Conservation (phyloP, 805 yeast species). For the Candida manassasensis region DNA sequence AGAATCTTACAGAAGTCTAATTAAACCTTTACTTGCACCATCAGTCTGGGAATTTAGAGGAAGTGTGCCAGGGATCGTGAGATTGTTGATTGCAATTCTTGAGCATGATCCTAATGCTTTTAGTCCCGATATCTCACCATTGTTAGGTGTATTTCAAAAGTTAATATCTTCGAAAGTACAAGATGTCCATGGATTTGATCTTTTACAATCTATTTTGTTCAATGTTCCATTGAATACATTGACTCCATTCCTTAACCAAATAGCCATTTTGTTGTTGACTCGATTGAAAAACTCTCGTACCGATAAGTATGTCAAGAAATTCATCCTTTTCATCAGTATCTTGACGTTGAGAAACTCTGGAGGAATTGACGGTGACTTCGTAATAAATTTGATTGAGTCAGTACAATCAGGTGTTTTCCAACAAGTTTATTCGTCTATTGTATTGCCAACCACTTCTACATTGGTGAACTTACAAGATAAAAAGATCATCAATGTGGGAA, state of each 20-base stretch:
- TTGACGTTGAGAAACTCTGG: constrained; percentile 32
- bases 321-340: constrained; percentile 53
- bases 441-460: constrained; percentile 48
- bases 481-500: constrained; percentile 49
- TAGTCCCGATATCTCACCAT: constrained; percentile 54
- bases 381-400: constrained; percentile 60
- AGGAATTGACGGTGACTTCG: constrained; percentile 41
- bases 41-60: constrained; percentile 90
- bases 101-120: constrained; percentile 42
- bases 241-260: constrained; percentile 56
- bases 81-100: constrained; percentile 68
- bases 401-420: constrained; percentile 62
- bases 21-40: constrained; percentile 85
- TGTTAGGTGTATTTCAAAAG: constrained; percentile 95
- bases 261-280: constrained; percentile 72
- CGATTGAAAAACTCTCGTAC: constrained; percentile 79
- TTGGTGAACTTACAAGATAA: constrained; percentile 51
- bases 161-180: constrained; percentile 78
- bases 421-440: constrained; percentile 44
- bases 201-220: constrained; percentile 64
- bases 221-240: constrained; percentile 49
- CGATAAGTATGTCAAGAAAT: constrained; percentile 70
- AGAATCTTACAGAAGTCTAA: constrained; percentile 54
- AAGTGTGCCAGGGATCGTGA: constrained; percentile 87
- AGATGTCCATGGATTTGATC: constrained; percentile 80